phyloP scores from a whole-genome alignment of 73 alveolate species.

The Paraurostyla sp. region DNA sequence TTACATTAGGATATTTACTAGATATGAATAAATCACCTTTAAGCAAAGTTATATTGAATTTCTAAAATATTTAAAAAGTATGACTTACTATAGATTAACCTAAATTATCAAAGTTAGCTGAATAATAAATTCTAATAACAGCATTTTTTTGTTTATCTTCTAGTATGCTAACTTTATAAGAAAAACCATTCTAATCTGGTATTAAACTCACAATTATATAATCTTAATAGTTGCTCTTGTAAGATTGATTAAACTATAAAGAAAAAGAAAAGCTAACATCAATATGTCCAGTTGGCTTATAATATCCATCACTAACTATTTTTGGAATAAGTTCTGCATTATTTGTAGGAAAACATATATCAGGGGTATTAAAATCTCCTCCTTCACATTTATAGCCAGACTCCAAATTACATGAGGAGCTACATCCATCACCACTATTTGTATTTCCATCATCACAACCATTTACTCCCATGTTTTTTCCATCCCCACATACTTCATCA shows the following conservation, averaged over 20 bases:
- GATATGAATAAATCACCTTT: too few relatives aligned
- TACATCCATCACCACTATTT: constrained; percentile 51
- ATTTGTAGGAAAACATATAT: constrained; percentile 2
- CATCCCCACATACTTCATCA: constrained; percentile 59
- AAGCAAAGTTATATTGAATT: too few relatives aligned
- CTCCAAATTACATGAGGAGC: constrained; percentile 31
- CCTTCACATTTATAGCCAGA: constrained; percentile 4
- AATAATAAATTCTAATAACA: too few relatives aligned
- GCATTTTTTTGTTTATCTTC: background rate
- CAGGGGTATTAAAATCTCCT: background rate
- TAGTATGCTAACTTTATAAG: background rate
- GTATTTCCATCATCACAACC: constrained; percentile 60
- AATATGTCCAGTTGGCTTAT: background rate
- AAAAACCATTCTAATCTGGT: too few relatives aligned
- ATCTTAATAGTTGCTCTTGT: background rate
- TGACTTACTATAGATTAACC: too few relatives aligned
- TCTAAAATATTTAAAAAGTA: too few relatives aligned
- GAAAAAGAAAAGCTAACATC: background rate
- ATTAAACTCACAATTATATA: background rate
- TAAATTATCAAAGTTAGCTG: too few relatives aligned
- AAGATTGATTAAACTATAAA: background rate
- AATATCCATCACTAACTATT: background rate
- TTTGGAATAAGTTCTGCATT: background rate
- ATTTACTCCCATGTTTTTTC: background rate
- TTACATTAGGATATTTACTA: too few relatives aligned